phyloP scores from a whole-genome alignment of 2,329 filamentous ascomycete genomes.

The Fragosphaeria purpurea region DNA sequence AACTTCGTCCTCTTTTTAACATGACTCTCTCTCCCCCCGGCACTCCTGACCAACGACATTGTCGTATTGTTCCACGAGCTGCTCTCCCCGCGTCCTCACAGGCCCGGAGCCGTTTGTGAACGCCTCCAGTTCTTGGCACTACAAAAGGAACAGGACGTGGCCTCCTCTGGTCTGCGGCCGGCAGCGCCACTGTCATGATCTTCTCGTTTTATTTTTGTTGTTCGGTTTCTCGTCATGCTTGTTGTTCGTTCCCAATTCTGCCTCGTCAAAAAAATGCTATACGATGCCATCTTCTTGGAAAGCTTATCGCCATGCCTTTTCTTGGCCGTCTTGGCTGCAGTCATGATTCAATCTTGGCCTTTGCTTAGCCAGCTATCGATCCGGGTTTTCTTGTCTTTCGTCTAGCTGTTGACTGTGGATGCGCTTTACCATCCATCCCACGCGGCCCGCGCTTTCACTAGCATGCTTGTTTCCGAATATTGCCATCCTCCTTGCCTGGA shows the following conservation, averaged over 20 bases:
- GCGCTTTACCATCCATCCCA: too few relatives aligned
- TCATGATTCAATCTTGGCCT: not conserved
- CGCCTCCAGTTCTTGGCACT: conserved; percentile 5
- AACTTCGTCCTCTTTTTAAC: not conserved
- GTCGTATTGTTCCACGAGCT: conserved; percentile 7
- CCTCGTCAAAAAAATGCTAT: too few relatives aligned
- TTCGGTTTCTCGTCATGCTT: not conserved
- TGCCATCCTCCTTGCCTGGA: too few relatives aligned
- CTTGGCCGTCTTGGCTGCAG: conserved; percentile 1
- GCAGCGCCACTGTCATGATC: not conserved
- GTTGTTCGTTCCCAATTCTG: not conserved
- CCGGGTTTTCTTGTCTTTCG: not conserved
- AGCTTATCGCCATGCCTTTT: too few relatives aligned
- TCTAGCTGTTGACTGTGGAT: not conserved
- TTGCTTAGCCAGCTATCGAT: not conserved
- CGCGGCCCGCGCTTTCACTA: too few relatives aligned
- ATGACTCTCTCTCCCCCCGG: not conserved
- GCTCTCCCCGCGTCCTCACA: not conserved
- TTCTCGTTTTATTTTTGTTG: not conserved
- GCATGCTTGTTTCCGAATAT: too few relatives aligned
- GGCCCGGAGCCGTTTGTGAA: not conserved
- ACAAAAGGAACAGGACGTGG: conserved; percentile 4
- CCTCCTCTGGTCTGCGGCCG: not conserved
- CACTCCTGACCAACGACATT: conserved; percentile 4
- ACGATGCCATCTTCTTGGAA: too few relatives aligned